phyloP scores from a whole-genome alignment of 495 filamentous ascomycete species.

The Daldinia grandis region DNA sequence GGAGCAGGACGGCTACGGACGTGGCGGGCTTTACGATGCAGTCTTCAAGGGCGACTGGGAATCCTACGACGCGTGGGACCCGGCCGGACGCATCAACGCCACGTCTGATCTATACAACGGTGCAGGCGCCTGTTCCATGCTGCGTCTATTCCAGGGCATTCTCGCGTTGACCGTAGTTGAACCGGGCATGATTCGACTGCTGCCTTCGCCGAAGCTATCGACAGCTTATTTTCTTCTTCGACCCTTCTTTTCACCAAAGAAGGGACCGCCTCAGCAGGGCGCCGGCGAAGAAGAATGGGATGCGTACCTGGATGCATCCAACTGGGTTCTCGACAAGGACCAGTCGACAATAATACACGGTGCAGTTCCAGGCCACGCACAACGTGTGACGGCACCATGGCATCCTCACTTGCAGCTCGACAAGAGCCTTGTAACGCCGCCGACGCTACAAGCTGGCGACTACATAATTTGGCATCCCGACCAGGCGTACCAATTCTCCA shows the following conservation, averaged over 20 bases:
- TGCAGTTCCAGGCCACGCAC: slow-evolving; percentile 78
- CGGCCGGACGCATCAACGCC: slow-evolving; percentile 73
- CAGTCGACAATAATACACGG: slow-evolving; percentile 74
- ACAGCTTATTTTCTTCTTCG: slow-evolving; percentile 89
- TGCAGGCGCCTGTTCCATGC: slow-evolving; percentile 83
- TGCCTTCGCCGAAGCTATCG: slow-evolving; percentile 79
- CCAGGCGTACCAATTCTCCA: slow-evolving; percentile 59
- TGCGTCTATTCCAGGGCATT: slow-evolving; percentile 91
- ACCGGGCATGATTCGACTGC: slow-evolving; percentile 84
- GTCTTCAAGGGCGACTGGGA: slow-evolving; percentile 87
- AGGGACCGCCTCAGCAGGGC: slow-evolving; percentile 49
- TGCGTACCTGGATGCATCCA: slow-evolving; percentile 63
- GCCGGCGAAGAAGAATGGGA: slow-evolving; percentile 50
- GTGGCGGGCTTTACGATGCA: slow-evolving; percentile 72
- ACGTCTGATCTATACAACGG: slow-evolving; percentile 87
- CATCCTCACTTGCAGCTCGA: slow-evolving; percentile 83
- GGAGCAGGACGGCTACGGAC: slow-evolving; percentile 85
- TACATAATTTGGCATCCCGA: slow-evolving; percentile 95
- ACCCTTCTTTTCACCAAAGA: slow-evolving; percentile 78
- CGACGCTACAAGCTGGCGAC: slow-evolving; percentile 80
- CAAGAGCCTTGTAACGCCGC: slow-evolving; percentile 79
- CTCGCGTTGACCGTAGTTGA: slow-evolving; percentile 81
- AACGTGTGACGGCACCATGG: slow-evolving; percentile 77
- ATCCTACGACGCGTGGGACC: slow-evolving; percentile 85
- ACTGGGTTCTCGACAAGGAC: slow-evolving; percentile 63